Evolutionary conservation across 2,329 filamentous ascomycete genomes (phyloP), one percentile per base, ranked within the genome.

Genomic region (Colletotrichum tropicale): DNA sequence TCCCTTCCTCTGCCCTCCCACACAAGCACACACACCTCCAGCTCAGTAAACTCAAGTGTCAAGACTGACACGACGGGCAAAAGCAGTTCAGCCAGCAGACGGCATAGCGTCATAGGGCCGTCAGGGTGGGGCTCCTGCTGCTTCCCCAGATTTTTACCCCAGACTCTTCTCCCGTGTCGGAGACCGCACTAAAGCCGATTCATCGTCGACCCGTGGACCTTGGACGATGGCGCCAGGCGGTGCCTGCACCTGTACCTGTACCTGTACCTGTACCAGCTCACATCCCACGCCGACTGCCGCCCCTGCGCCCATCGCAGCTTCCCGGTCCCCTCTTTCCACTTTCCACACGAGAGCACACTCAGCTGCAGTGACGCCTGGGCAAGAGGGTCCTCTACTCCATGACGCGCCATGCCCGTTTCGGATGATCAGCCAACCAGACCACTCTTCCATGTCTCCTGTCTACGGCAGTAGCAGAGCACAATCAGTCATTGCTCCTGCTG

Each of bases 61-160:
- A 52, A 24, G 26, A 52, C 43, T 52, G 43, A 52, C 43, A 21
- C 12, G 43, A 52, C 43, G 43, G n/a, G 43, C 43, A 21, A 13
- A 13, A 52, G 62, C 62, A 66, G 26, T 18, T 48, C 36, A 18
- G 16, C n/a, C 66, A 48, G 12, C 43, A 56, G 24, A 48, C 36
- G 66, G 24, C 10, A 43, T 21, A 24, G 34, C 36, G 67, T 62
- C 56, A 52, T 62, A 26, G 26, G 36, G 56, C 32, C 32, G 24
- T 58, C 28, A 56, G 28, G 24, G 66, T 68, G 66, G 66, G 66
- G 13, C 48, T 52, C 18, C 18, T n/a, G 71, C 74, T 43, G 21
- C 30, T 76, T 75, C 74, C 74, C 74, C 74, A 74, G 74, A 75
- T 66, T 76, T 74, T 71, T 76, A 76, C 74, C 74, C 74, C 74